These are phyloP conservation scores for Cyclotella baltica DNA, from an alignment of 108 stramenopile species.

Conservation along the genomic window DNA sequence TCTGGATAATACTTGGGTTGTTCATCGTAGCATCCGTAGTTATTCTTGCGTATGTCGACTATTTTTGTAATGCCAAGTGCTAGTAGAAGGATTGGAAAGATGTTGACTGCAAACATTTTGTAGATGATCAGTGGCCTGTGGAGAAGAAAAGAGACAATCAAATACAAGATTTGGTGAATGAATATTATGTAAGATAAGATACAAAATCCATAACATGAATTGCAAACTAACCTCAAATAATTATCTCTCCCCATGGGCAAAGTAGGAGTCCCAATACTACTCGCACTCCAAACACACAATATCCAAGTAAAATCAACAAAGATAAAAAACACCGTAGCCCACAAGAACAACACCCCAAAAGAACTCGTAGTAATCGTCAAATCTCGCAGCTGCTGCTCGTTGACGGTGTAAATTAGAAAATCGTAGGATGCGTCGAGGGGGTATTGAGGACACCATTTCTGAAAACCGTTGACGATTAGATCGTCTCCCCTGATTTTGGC, in stretches of 20 bases:
- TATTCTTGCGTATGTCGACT: slow-evolving; percentile 8
- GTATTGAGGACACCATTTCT: slow-evolving; percentile 38
- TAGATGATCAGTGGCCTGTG: slow-evolving; percentile 29
- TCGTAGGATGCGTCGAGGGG: neutral
- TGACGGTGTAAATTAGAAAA: slow-evolving; percentile 10
- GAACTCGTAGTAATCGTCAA: neutral
- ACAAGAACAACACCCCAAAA: neutral
- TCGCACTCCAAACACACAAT: slow-evolving; percentile 27
- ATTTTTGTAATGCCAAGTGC: slow-evolving; percentile 9
- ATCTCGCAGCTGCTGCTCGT: neutral
- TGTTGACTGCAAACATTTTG: slow-evolving; percentile 34
- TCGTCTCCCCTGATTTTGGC: slow-evolving; percentile 25
- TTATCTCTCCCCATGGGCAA: slow-evolving; percentile 33
- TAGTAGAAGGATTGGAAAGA: slow-evolving; percentile 24
- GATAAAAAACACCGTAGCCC: neutral
- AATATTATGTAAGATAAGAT: too few relatives aligned
- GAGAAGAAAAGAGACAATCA: too few relatives aligned
- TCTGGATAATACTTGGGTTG: slow-evolving; percentile 9
- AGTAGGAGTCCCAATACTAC: slow-evolving; percentile 38
- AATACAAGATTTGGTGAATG: too few relatives aligned
- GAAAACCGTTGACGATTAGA: slow-evolving; percentile 27
- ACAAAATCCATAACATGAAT: too few relatives aligned
- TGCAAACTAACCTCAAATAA: slow-evolving; percentile 15
- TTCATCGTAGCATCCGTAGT: slow-evolving; percentile 41
- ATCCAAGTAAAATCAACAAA: slow-evolving; percentile 30